Evolutionary conservation across 306 rosid genomes (phyloP), one percentile per base, ranked within the genome.

Genomic region (Dalbergia cochinchinensis): DNA sequence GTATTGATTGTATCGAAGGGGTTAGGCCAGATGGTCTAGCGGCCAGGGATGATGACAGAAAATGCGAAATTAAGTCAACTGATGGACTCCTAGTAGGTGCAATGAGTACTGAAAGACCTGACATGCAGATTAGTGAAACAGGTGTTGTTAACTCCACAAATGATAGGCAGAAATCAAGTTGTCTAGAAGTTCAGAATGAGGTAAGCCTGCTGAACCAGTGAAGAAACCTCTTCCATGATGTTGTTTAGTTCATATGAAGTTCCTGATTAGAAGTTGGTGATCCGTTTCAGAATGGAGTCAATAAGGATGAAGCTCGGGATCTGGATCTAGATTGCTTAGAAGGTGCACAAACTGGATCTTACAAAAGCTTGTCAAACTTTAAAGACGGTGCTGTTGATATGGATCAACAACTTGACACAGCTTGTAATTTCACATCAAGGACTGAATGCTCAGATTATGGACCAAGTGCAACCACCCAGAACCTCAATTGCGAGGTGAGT

Each of bases 401-500:
- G 80, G 91, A 84, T 70, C 82, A 78, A 71, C 88, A 61, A 57
- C 37, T 76, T 66, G 89, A 82, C 80, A 80, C 89, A 81, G 76
- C 85, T 60, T 86, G 85, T 80, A 80, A 83, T 89, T 83, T 78
- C 78, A 68, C 75, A 19, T 57, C 73, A 13, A 79, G 79, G 61
- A 80, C 53, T 70, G 96, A 86, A 65, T 82, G 83, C 83, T 88
- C 84, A 63, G 90, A 88, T 66, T 72, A 67, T 80, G 85, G 80
- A 33, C 81, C 97, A 74, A 83, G 81, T 84, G 84, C 88, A 70
- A 79, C 78, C 82, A 6, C 82, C 67, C 89, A 76, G 86, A 88
- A 80, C 89, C 97, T 92, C 91, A 89, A 85, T 83, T 84, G 85
- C 42, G 83, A 91, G 95, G 98, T 88, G 91, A 95, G 97, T 93